Evolutionary conservation across 2,329 filamentous ascomycete species (phyloP), one percentile per base, ranked within the genome.

Genomic region (Pyrenophora tritici-repentis): DNA sequence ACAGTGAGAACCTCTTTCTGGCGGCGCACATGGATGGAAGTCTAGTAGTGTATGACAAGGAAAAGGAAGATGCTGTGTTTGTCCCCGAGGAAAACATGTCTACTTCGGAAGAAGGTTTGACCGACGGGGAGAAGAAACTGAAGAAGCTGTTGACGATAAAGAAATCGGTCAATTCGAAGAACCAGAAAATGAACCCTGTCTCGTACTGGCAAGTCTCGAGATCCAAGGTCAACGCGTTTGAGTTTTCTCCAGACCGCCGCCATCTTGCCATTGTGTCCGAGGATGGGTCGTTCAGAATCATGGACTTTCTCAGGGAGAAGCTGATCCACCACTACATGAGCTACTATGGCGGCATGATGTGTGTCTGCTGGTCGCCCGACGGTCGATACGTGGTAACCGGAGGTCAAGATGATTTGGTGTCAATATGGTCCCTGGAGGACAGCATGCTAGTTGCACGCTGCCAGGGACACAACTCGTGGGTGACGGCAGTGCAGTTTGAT

Each of bases 291-390:
- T 79, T 99, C 55, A 84, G 91, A 14, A 88, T 97, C 50, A 89
- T 99, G 64, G 91, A 99, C 73, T 97, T 95, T 72, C 79, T 97
- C 18, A 86, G 89, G 59, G 94, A 99, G 78, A 85, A 90, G 90
- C 81, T 97, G n/a, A 78, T 94, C 10, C 90, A 93, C 66, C 79
- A 96, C 37, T 97, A 90, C 73, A 86, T 88, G 63, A 90, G 90
- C 47, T 99, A 97, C 76, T 99, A 97, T 66, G 94, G 94, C 39
- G 93, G 91, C 3, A 81, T 99, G 55, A 89, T 89, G 37, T 96
- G 91, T 68, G 91, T 97, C 2, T 96, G 91, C 75, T 99, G 94
- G 94, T 97, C 93, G 6, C 94, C 94, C 8, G 94, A 99, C 68
- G 92, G 91, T 43, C 93, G 95, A 71, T 99, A 97, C 72, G 86